A percentile compares a stretch with the other conserved stretches of the same genome.
Evolutionary conservation across 1,139 yeast genomes (phyloP).

Genomic region (Hansenula sp.): DNA sequence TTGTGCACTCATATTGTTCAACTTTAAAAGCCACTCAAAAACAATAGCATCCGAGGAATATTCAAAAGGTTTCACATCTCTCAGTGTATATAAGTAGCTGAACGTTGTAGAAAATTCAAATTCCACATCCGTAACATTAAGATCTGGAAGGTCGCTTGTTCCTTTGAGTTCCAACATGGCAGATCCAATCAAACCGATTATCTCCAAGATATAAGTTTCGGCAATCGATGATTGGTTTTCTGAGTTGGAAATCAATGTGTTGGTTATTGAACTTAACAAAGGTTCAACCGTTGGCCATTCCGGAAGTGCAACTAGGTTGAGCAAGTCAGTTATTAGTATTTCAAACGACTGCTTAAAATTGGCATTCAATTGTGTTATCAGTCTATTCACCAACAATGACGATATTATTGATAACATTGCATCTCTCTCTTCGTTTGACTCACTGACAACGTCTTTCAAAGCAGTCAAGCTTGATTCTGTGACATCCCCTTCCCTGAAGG

Average conservation of each 20-base stretch:
- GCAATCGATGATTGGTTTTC: conserved; percentile 33
- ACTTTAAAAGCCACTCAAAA: conserved; percentile 10
- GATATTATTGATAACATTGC: conserved; percentile 31
- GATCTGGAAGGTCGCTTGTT: conserved; percentile 11
- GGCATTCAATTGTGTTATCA: conserved; percentile 35
- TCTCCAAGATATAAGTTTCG: conserved; percentile 51
- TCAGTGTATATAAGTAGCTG: conserved; percentile 2
- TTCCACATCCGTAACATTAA: conserved; percentile 16
- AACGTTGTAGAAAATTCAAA: conserved; percentile 3
- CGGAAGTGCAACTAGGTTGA: conserved; percentile 44
- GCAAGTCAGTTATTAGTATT: conserved; percentile 51
- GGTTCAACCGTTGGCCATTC: conserved; percentile 61
- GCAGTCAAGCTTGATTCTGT: conserved; percentile 13
- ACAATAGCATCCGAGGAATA: conserved; percentile 9
- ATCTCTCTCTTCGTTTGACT: conserved; percentile 9
- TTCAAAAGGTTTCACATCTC: neutral
- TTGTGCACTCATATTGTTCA: neutral
- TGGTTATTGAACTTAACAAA: conserved; percentile 40
- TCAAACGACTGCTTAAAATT: conserved; percentile 44
- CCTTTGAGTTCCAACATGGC: conserved; percentile 36
- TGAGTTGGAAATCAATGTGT: conserved; percentile 35
- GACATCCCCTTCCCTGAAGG: conserved; percentile 10
- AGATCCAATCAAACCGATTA: conserved; percentile 53
- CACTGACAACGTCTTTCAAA: conserved; percentile 4
- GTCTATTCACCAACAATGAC: conserved; percentile 34